These are phyloP conservation scores for Schizosaccharomyces octosporus DNA, from an alignment of 805 yeast genomes.

Conservation along the genomic window DNA sequence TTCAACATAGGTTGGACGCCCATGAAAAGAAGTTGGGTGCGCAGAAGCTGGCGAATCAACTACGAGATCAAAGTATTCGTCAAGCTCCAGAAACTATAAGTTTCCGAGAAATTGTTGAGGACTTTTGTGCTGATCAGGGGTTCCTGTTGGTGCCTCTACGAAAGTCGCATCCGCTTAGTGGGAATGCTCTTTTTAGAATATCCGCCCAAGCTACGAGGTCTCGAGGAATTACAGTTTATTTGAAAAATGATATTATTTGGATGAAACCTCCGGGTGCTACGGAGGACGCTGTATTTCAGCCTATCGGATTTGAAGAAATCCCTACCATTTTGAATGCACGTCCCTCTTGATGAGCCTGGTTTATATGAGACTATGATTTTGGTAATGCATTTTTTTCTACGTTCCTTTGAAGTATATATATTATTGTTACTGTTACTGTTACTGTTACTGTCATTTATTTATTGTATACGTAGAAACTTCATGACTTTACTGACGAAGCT, in stretches of 20 bases:
- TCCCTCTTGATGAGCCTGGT: no score
- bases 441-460: no score
- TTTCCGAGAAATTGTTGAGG: constrained; percentile 41
- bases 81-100: constrained; percentile 11
- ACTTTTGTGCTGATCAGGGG: constrained; percentile 28
- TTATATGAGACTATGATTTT: no score
- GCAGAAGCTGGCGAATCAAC: not conserved
- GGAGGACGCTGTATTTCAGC: not conserved
- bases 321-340: not conserved
- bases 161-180: constrained; percentile 16
- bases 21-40: not conserved
- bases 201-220: constrained; percentile 14
- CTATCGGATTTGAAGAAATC: not conserved
- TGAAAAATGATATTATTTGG: constrained; percentile 46
- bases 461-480: no score
- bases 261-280: constrained; percentile 10
- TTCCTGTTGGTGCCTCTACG: constrained; percentile 19
- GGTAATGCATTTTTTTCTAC: no score
- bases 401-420: no score
- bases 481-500: no score
- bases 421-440: no score
- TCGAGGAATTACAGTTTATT: constrained; percentile 20
- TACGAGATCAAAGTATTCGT: not conserved
- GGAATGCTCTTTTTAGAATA: constrained; percentile 23
- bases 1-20: not conserved